Base-by-base conservation (phyloP, 2,329 filamentous ascomycete species). In the Emmonsiellopsis sp. region DNA sequence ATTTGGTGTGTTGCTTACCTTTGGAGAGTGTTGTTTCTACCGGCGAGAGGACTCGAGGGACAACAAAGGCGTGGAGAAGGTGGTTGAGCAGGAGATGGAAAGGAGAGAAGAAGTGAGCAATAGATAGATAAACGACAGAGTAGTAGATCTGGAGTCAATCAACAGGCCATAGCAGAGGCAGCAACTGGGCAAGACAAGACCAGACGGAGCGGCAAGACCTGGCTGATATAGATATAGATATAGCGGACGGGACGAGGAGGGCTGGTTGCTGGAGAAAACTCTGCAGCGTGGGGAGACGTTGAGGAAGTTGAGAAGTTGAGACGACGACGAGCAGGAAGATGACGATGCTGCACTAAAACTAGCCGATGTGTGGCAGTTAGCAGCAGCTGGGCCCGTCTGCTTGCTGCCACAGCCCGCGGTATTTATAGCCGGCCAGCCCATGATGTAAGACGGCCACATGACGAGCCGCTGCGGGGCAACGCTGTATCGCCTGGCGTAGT, bases 1-100 rank as follows among this genome's bases (percentile, higher is more conserved):
- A 11, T n/a, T 13, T 15, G 16, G 35, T 31, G 37, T 47, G 32
- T 40, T 50, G 48, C 48, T 50, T 50, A 50, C 48, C 48, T 50
- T 37, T 9, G 13, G 7, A 31, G 38, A 26, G 20, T n/a, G 20
- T 26, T 26, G 20, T 26, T 26, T 26, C 20, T 26, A 26, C 20
- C 20, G 20, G 20, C 20, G 20, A 3, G 20, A 26, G 20, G 20
- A 26, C 11, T 5, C 37, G 10, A 40, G 10, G 11, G 15, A 40
- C 37, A 15, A 40, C 10, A 40, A 40, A 11, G n/a, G 41, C n/a
- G 20, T 26, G 15, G 41, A 44, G 8, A 9, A 13, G 41, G 15
- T 11, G 41, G 41, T 40, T 15, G 37, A 11, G 15, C 37, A 40
- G 37, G 37, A 40, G 15, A 3, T 11, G 11, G 37, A 40, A 40